Conservation (phyloP, 2,329 filamentous ascomycete genomes). For the Cladosporium oxysporum region DNA sequence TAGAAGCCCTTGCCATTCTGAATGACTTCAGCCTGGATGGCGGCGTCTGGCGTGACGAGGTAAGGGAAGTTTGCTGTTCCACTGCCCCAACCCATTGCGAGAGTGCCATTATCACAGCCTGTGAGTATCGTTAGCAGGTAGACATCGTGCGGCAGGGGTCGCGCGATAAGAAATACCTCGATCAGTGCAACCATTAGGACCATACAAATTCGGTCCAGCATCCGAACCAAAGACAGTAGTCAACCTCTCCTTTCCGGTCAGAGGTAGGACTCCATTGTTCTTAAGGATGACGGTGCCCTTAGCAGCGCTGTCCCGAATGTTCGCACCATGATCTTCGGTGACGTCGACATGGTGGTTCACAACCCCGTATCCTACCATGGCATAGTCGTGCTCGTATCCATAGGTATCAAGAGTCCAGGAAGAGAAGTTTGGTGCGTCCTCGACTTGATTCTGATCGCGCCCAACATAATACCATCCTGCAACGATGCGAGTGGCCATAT, state of each 20-base stretch:
- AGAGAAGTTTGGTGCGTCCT: conserved; percentile 47
- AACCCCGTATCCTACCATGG: conserved; percentile 50
- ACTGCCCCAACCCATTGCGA: conserved; percentile 87
- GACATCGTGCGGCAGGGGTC: neutral
- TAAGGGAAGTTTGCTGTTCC: conserved; percentile 86
- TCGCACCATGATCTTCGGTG: conserved; percentile 58
- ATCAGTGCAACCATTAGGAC: conserved; percentile 76
- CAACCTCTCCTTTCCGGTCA: conserved; percentile 48
- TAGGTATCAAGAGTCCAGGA: conserved; percentile 60
- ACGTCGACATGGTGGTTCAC: conserved; percentile 47
- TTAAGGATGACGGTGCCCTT: conserved; percentile 68
- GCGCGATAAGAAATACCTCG: conserved; percentile 49
- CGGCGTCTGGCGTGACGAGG: conserved; percentile 65
- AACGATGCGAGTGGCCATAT: conserved; percentile 38
- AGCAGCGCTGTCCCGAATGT: conserved; percentile 55
- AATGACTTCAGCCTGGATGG: conserved; percentile 32
- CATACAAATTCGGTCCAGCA: conserved; percentile 63
- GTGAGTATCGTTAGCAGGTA: conserved; percentile 66
- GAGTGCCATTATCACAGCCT: conserved; percentile 82
- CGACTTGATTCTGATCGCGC: conserved; percentile 46
- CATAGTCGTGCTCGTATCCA: conserved; percentile 64
- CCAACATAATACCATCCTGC: conserved; percentile 60
- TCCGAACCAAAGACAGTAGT: conserved; percentile 70
- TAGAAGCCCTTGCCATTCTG: conserved; percentile 38
- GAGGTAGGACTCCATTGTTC: conserved; percentile 61